phyloP scores from a whole-genome alignment of 2,329 filamentous ascomycete species.

The Acephala macrosclerotiorum region DNA sequence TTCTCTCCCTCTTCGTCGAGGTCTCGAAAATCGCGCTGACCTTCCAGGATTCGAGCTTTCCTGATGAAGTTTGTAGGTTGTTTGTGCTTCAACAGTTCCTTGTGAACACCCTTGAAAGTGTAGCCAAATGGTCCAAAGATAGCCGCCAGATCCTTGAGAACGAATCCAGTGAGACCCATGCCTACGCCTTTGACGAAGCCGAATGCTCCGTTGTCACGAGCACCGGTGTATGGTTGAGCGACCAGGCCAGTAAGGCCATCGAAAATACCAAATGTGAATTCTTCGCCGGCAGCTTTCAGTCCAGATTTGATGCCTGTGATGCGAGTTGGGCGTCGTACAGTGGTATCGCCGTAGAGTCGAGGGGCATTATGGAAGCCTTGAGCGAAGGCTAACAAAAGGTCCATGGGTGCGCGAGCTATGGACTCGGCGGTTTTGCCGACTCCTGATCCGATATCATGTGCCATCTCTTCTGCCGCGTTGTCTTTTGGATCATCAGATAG shows the following conservation, averaged over 20 bases:
- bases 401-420: conserved; percentile 58
- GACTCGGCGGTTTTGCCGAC: conserved; percentile 40
- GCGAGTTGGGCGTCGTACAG: conserved; percentile 66
- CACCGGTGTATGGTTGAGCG: conserved; percentile 63
- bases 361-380: conserved; percentile 76
- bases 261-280: conserved; percentile 69
- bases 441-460: conserved; percentile 38
- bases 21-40: conserved; percentile 53
- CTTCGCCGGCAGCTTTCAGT: conserved; percentile 64
- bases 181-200: conserved; percentile 62
- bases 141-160: conserved; percentile 70
- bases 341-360: conserved; percentile 73
- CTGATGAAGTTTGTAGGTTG: conserved; percentile 62
- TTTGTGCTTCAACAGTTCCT: conserved; percentile 61
- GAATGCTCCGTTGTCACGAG: conserved; percentile 59
- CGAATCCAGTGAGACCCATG: conserved; percentile 68
- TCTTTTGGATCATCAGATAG: conserved; percentile 36
- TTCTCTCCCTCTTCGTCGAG: conserved; percentile 46
- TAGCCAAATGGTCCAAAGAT: conserved; percentile 67
- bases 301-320: conserved; percentile 73
- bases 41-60: conserved; percentile 65
- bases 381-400: conserved; percentile 66
- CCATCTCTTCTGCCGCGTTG: conserved; percentile 36
- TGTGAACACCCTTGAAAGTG: conserved; percentile 68
- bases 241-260: conserved; percentile 71